Base-by-base conservation (phyloP, 1,284 basidiomycete species). In the Leccinum holopus region DNA sequence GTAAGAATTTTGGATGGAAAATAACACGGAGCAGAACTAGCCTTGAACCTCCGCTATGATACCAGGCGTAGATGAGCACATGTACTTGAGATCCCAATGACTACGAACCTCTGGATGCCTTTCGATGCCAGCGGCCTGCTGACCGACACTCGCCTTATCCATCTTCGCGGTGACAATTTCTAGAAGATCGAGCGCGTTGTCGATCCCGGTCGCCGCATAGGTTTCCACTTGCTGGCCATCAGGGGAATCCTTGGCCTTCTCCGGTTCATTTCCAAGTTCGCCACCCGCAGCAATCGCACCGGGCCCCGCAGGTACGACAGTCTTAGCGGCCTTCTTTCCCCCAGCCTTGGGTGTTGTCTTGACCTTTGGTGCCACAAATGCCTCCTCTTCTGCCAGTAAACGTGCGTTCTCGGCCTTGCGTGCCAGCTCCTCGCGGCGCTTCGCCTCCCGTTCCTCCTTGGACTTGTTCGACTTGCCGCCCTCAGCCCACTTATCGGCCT, bases 121-220 rank as follows among this genome's bases (percentile, higher is more conserved):
- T 80, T 99, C 96, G 61, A 98, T 86, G 52, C 85, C 84, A 41
- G 91, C 93, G 5, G 95, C 96, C 75, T 91, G 86, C 63, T 83
- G 82, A 0, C 94, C 94, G 55, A 96, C 79, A 64, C 91, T 91
- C 1, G 94, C 93, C 78, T 96, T 97, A 77, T 98, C 95, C 81
- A 87, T 90, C 81, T 92, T 95, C 8, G 93, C 92, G 58, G 87
- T 97, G 11, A 97, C 94, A 3, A 97, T 83, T 63, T 92, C 89
- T 69, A 98, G 78, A 63, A 97, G 84, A 76, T 97, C 96, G 56
- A 99, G 76, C 9, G 94, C 95, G 73, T 95, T 92, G 73, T 99
- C 96, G 61, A 98, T 84, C 12, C 95, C 96, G 21, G 89, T 91
- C 6, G 96, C 97, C 11, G 85, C 77, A 75, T 86, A 93, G 71